These are phyloP conservation scores for Phoma sp. DNA, from an alignment of 2,329 filamentous ascomycete genomes.

Conservation along the genomic window DNA sequence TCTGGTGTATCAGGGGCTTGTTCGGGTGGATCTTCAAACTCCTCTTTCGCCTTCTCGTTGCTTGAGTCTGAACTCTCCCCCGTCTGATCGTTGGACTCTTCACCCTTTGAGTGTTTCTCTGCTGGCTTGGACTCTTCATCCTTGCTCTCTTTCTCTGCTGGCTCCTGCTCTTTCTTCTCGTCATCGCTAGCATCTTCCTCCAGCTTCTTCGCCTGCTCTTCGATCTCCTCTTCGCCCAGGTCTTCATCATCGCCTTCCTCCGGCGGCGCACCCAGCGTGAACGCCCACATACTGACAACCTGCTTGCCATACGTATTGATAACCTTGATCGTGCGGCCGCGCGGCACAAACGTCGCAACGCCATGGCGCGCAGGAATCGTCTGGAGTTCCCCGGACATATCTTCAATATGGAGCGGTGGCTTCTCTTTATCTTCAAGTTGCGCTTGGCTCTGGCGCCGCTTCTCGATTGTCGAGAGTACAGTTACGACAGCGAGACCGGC, in stretches of 20 bases:
- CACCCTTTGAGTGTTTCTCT: neutral
- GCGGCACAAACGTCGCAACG: conserved; percentile 59
- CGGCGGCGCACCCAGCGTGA: conserved; percentile 56
- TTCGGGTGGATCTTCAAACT: conserved; percentile 34
- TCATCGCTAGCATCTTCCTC: conserved; percentile 28
- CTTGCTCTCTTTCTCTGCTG: neutral
- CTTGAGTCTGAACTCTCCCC: conserved; percentile 2
- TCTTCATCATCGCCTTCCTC: conserved; percentile 41
- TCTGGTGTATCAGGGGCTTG: conserved; percentile 38
- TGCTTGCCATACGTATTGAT: conserved; percentile 60
- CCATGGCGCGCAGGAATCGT: conserved; percentile 59
- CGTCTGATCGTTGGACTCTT: conserved; percentile 1
- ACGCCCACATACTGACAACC: conserved; percentile 59
- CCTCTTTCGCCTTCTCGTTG: conserved; percentile 7
- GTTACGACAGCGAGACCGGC: conserved; percentile 46
- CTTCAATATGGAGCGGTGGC: conserved; percentile 23
- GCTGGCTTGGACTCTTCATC: neutral
- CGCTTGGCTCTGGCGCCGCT: conserved; percentile 37
- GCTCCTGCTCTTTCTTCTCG: neutral
- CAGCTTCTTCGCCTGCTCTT: conserved; percentile 32
- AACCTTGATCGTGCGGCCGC: conserved; percentile 58
- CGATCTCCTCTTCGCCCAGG: conserved; percentile 33
- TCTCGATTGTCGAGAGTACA: conserved; percentile 44
- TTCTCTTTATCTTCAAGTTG: conserved; percentile 18
- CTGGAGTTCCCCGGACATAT: conserved; percentile 53